Evolutionary conservation across 345 rosid species (phyloP), one percentile per base, ranked within the genome.

Genomic region (Melastoma malabathricum): DNA sequence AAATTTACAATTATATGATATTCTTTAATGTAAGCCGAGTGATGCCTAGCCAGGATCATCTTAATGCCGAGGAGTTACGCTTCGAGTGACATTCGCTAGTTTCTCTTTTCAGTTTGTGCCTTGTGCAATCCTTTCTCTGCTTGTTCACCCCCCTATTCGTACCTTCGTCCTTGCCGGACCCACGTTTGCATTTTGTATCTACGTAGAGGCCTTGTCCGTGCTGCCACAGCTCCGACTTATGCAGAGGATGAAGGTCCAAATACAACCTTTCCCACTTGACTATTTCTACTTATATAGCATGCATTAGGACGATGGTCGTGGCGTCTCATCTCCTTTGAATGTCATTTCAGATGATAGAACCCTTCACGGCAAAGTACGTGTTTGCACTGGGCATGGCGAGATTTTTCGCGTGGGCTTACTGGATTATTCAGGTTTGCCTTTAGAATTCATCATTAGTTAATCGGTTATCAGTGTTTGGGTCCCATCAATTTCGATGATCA

Each of bases 221-320:
- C 58, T 79, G 60, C 97, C 97, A 56, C 97, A 89, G 63, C 86
- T 89, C 61, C 81, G 93, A 1, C 58, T 85, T 55, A 89, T 89
- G 89, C 93, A 83, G 47, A 89, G 83, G 43, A 88, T 84, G 10
- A 83, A 81, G 84, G 97, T 89, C 9, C 43, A 10, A 22, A 27
- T 17, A 13, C 13, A 31, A 31, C 38, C 38, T 31, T 31, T 31
- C 50, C 17, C 18, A 15, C 16, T 3, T 13, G 17, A 39, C n/a
- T 15, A 4, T 2, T 14, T 3, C 23, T 49, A 18, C 62, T 31
- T 15, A 49, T 17, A 4, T 15, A n/a, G 17, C 17, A 3, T 29
- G 8, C 0, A 10, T 15, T 15, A 1, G 58, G 18, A 13, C 25
- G 0, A 4, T 5, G 44, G 6, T 5, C 3, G 9, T 52, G 48